A percentile compares a stretch with the other conserved stretches of the same genome.
Evolutionary conservation across 164 flowering plant species (phyloP).

Genomic region (Saururus chinensis): DNA sequence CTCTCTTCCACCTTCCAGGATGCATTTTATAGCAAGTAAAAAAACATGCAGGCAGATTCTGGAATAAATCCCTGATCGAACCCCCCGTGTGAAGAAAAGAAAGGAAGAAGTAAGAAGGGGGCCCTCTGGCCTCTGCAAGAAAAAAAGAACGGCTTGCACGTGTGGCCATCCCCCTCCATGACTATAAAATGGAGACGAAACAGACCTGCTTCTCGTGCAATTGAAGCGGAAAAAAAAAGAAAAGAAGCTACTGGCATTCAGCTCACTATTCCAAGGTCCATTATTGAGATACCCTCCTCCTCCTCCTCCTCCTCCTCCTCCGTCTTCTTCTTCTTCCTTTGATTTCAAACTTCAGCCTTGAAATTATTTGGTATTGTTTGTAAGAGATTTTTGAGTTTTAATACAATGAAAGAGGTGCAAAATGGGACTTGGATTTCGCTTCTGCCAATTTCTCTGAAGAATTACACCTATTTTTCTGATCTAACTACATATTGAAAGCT

Average conservation of each 20-base stretch:
- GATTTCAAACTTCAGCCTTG: background rate
- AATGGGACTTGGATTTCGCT: no score
- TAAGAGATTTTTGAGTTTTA: no score
- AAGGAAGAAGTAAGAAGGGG: background rate
- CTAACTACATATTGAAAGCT: no score
- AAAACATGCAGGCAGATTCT: background rate
- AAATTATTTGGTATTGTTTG: no score
- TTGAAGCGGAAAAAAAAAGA: background rate
- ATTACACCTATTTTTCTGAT: background rate
- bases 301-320: background rate
- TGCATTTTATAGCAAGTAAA: background rate
- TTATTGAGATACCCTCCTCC: background rate
- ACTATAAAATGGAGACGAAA: background rate
- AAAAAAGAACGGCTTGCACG: background rate
- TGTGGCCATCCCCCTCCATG: background rate
- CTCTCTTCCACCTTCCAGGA: no score
- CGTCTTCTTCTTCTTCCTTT: background rate
- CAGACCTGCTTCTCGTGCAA: background rate
- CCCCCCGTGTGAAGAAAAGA: background rate
- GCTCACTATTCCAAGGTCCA: background rate
- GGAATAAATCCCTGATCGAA: background rate
- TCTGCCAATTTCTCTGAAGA: background rate
- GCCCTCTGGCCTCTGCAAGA: no score
- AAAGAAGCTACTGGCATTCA: background rate
- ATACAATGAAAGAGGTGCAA: background rate